Evolutionary conservation across 371 early-diverging fungal genomes (phyloP), one percentile per base, ranked within the genome.

Genomic region (Syncephalastrum contaminatum): DNA sequence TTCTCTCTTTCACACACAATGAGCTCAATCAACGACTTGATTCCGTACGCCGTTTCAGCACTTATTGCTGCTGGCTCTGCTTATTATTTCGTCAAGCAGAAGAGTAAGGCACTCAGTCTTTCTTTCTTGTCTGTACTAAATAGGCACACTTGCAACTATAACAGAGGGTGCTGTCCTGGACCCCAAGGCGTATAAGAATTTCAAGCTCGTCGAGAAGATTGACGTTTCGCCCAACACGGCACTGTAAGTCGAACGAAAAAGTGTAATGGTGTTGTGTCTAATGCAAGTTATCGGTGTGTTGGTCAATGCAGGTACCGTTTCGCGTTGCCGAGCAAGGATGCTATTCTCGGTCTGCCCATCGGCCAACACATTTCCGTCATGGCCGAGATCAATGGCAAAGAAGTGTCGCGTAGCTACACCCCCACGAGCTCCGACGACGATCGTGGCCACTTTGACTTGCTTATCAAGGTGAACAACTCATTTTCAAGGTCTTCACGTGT

Each of bases 301-400:
- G 16, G 47, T 54, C 46, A 20, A 2, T 18, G 50, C 58, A 92
- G 92, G 64, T 95, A 95, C 77, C 93, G 93, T 54, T 93, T 96
- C 66, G 88, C 72, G 25, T 81, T 96, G 43, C 91, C 93, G 13
- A 43, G 65, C 44, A 72, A 81, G 50, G 85, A 88, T 52, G 75
- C 77, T 43, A 57, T 73, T 43, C 80, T 96, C 43, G 95, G 95
- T 22, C 81, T 96, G 62, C 95, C 95, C 53, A 93, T 92, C 60
- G 97, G 97, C 19, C 96, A 94, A 77, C 97, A 96, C 68, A 88
- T 97, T 59, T 91, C 93, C 43, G 77, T 96, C 49, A 88, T 88
- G 83, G 90, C 93, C 21, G 82, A 83, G 54, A 86, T 94, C 59
- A 83, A 88, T 60, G 96, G 94, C 60, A 94, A 95, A 67, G 85